Base-by-base conservation (phyloP, 768 basidiomycete genomes). In the Dioszegia aurantiaca region DNA sequence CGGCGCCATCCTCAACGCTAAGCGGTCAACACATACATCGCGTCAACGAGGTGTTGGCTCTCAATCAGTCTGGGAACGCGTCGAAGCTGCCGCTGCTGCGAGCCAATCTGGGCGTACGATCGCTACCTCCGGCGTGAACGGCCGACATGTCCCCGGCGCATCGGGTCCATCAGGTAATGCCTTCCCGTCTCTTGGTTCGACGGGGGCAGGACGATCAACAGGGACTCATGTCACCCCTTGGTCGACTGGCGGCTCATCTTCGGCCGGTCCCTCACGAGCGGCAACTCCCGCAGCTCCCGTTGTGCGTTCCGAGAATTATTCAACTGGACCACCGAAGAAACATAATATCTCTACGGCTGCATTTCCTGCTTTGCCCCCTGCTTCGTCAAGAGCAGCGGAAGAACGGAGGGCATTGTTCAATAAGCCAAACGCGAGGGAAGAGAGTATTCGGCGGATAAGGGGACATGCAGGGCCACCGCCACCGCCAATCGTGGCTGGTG, bases 1-100 rank as follows among this genome's bases (percentile, higher is more conserved):
- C 24, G 90, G 90, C 4, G 85, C 88, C 2, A 86, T 90, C 31
- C 80, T 95, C 56, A 89, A 87, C 65, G 88, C 86, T 33, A 91
- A 92, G 73, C 83, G 89, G 58, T 82, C 83, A 1, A 87, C 88
- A 0, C 80, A 83, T 1, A 78, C 83, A 0, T 81, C 83, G 9
- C 81, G 84, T 1, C n/a, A n/a, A n/a, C 81, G 27, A 16, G 56
- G 47, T 80, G 81, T 59, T 80, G 53, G 62, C 4, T 84, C 86
- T 1, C 80, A 86, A 49, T 83, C 86, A 60, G 82, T 94, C 0
- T 90, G 83, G 85, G 89, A 91, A 62, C 85, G 91, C 16, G 90
- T 94, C 24, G 91, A 89, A 6, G 83, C 83, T 60, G 91, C 89
- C 0, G 92, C 90, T 12, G 58, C 72, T 0, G 65, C 68, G 8